Evolutionary conservation across 306 rosid genomes (phyloP).

Genomic region (Psophocarpus tetragonolobus): DNA sequence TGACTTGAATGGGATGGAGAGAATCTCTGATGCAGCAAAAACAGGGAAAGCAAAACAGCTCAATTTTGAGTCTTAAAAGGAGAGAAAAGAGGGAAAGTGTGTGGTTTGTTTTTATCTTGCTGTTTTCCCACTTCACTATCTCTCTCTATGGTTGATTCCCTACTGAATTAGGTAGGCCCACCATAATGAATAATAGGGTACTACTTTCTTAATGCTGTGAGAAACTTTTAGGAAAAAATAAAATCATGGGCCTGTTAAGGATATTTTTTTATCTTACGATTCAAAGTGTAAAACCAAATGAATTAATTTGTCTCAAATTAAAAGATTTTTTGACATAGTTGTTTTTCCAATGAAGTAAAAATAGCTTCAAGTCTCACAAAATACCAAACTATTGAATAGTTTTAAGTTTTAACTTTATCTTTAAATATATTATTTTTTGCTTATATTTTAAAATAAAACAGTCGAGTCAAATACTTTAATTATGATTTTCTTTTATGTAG

Average conservation of each 20-base stretch:
- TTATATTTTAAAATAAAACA: not conserved
- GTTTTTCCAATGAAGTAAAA: not conserved
- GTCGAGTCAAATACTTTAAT: slow-evolving; percentile 7
- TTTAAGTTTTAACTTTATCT: not conserved
- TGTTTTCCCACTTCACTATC: slow-evolving; percentile 64
- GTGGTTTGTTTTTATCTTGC: slow-evolving; percentile 89
- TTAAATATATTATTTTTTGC: not conserved
- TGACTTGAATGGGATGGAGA: slow-evolving; percentile 84
- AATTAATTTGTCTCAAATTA: slow-evolving; percentile 30
- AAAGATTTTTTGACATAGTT: not conserved
- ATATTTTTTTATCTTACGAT: slow-evolving; percentile 55
- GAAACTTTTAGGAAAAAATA: slow-evolving; percentile 38
- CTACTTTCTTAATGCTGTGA: slow-evolving; percentile 57
- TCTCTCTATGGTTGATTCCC: slow-evolving; percentile 62
- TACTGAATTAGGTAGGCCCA: slow-evolving; percentile 57
- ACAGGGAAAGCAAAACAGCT: slow-evolving; percentile 65
- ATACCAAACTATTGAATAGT: not conserved
- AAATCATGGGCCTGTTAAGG: slow-evolving; percentile 45
- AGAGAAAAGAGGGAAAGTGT: slow-evolving; percentile 89
- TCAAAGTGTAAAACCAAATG: slow-evolving; percentile 53
- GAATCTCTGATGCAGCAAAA: slow-evolving; percentile 84
- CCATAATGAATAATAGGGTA: slow-evolving; percentile 65
- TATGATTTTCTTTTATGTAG: slow-evolving; percentile 38
- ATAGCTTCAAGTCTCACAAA: not conserved
- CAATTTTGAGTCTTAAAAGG: slow-evolving; percentile 81